Conservation (phyloP, 345 rosid genomes). For the Pistacia vera region DNA sequence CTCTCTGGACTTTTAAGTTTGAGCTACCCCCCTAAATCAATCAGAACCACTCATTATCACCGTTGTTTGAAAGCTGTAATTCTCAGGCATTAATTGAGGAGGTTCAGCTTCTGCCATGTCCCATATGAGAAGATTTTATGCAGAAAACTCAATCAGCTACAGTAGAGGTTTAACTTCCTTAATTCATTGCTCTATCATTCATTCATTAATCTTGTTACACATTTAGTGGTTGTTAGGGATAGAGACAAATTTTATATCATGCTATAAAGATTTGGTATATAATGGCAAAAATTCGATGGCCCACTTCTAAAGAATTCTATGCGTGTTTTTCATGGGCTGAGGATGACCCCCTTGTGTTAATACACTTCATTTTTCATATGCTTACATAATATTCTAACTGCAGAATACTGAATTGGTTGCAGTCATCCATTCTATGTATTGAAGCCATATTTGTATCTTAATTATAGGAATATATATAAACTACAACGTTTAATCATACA, state of each 20-base stretch:
- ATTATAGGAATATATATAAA: conserved; percentile 15
- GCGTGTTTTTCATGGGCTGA: conserved; percentile 6
- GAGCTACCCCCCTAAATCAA: conserved; percentile 18
- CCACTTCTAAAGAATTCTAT: conserved; percentile 30
- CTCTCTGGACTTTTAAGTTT: conserved; percentile 15
- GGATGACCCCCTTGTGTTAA: background rate
- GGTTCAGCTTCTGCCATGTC: conserved; percentile 12
- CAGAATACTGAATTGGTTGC: conserved; percentile 23
- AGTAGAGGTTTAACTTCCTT: background rate
- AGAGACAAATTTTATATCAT: conserved; percentile 37
- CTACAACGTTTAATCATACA: too few relatives aligned
- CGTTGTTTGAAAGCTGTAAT: conserved; percentile 11
- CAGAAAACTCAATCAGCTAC: conserved; percentile 22
- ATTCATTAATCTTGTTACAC: conserved; percentile 23
- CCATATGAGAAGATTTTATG: conserved; percentile 16
- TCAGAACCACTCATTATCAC: conserved; percentile 17
- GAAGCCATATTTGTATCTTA: conserved; percentile 17
- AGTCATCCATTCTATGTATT: conserved; percentile 26
- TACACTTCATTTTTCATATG: background rate
- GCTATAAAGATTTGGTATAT: conserved; percentile 15
- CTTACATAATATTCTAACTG: conserved; percentile 21
- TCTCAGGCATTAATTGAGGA: conserved; percentile 23
- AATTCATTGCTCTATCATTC: conserved; percentile 16
- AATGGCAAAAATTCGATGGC: conserved; percentile 30
- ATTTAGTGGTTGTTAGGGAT: conserved; percentile 29